Conservation (phyloP, 495 filamentous ascomycete species). For the Jackrogersella minutella region DNA sequence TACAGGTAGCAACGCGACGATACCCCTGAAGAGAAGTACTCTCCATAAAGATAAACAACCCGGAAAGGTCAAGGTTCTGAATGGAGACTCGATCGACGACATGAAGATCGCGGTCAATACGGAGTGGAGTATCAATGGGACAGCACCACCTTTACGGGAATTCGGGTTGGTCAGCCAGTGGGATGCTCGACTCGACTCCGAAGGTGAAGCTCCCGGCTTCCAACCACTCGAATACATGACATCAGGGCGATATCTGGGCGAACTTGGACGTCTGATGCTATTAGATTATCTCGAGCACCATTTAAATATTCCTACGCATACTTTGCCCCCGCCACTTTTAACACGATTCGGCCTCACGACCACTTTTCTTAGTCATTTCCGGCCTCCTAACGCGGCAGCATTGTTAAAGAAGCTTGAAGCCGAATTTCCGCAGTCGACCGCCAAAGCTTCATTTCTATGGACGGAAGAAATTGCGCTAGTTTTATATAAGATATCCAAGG, state of each 20-base stretch:
- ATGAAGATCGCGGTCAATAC: conserved; percentile 80
- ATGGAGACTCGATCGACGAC: conserved; percentile 63
- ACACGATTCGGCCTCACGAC: conserved; percentile 74
- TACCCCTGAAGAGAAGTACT: conserved; percentile 70
- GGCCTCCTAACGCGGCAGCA: conserved; percentile 58
- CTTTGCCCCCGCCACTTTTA: conserved; percentile 67
- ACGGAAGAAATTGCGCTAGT: conserved; percentile 61
- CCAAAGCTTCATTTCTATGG: conserved; percentile 63
- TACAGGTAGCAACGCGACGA: conserved; percentile 84
- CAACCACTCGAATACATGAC: conserved; percentile 92
- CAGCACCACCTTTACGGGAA: conserved; percentile 69
- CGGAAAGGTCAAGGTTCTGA: conserved; percentile 60
- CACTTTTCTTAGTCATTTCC: conserved; percentile 72
- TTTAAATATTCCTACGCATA: conserved; percentile 44
- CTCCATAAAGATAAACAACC: conserved; percentile 70
- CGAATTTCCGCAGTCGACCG: conserved; percentile 61
- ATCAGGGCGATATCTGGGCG: conserved; percentile 81
- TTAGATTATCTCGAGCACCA: conserved; percentile 68
- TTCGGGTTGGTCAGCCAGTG: conserved; percentile 73
- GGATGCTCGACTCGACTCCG: conserved; percentile 71
- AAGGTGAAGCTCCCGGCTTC: conserved; percentile 77
- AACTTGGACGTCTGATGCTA: conserved; percentile 77
- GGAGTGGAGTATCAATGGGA: conserved; percentile 84
- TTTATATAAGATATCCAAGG: conserved; percentile 67
- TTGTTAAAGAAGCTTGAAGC: conserved; percentile 60